Percentiles rank a stretch among this genome's conserved stretches.
These are phyloP conservation scores for Colletotrichum sp. DNA, from an alignment of 2,329 filamentous ascomycete genomes.

Conservation along the genomic window DNA sequence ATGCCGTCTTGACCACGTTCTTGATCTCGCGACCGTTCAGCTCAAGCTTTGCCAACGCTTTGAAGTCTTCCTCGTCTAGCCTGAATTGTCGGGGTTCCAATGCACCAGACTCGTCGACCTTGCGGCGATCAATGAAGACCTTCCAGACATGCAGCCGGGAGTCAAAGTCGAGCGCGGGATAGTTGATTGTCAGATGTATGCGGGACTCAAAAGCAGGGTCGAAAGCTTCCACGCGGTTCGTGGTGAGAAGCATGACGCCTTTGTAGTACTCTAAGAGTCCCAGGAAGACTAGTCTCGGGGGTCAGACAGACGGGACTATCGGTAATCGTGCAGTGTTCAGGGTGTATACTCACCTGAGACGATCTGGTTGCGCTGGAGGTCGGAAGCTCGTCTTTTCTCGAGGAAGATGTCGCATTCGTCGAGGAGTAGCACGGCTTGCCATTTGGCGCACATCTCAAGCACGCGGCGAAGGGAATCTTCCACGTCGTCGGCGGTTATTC, in stretches of 20 bases:
- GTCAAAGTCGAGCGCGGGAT: not conserved
- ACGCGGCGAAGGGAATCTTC: not conserved
- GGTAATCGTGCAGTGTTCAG: rapidly evolving
- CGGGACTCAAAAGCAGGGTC: not conserved
- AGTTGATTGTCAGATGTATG: not conserved
- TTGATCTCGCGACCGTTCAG: not conserved
- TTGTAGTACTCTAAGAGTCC: not conserved
- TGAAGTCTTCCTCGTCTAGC: not conserved
- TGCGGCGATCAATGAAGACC: not conserved
- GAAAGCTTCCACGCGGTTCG: not conserved
- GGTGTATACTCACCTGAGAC: not conserved
- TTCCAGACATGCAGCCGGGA: not conserved
- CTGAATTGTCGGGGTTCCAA: not conserved
- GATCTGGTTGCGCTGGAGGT: not conserved
- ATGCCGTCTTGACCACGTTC: not conserved
- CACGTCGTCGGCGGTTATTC: not conserved
- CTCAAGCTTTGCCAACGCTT: not conserved
- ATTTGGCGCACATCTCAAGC: not conserved
- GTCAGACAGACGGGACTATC: not conserved
- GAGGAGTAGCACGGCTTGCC: not conserved
- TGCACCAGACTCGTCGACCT: not conserved
- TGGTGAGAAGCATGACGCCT: not conserved
- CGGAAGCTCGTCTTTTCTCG: not conserved
- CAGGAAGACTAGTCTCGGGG: not conserved
- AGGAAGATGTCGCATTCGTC: not conserved